phyloP scores from a whole-genome alignment of 73 alveolate genomes.

The Paramecium sonneborni region DNA sequence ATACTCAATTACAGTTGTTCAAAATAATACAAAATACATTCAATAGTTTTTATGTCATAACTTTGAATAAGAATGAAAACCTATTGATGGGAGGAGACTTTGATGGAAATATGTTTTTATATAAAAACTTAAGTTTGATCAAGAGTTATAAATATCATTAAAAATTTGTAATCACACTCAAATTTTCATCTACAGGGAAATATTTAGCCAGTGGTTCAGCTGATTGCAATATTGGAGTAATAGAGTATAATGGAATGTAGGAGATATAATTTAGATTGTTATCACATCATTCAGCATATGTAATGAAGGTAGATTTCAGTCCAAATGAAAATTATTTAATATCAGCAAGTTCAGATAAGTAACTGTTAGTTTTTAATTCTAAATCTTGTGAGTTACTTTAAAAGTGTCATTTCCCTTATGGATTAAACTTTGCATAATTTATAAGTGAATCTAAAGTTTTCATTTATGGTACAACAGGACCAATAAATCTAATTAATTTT shows the following conservation, averaged over 20 bases:
- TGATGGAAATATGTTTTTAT: neutral
- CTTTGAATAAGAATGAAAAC: neutral
- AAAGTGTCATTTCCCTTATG: neutral
- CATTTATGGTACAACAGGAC: neutral
- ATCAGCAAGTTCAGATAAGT: neutral
- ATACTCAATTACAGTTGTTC: neutral
- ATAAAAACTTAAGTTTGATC: neutral
- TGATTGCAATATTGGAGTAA: neutral
- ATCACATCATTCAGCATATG: neutral
- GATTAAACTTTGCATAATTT: neutral
- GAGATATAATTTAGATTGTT: neutral
- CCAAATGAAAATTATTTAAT: neutral
- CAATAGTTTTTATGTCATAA: constrained; percentile 17
- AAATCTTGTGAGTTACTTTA: neutral
- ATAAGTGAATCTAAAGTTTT: neutral
- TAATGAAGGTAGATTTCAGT: neutral
- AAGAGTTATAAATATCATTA: neutral
- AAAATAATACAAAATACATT: neutral
- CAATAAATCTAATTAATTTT: neutral
- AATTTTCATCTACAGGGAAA: neutral
- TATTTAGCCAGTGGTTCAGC: constrained; percentile 3
- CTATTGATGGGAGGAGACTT: neutral
- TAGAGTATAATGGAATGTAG: neutral
- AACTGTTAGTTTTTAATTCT: neutral
- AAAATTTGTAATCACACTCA: neutral